Conservation (phyloP, 345 rosid genomes). For the Arabis alpina region DNA sequence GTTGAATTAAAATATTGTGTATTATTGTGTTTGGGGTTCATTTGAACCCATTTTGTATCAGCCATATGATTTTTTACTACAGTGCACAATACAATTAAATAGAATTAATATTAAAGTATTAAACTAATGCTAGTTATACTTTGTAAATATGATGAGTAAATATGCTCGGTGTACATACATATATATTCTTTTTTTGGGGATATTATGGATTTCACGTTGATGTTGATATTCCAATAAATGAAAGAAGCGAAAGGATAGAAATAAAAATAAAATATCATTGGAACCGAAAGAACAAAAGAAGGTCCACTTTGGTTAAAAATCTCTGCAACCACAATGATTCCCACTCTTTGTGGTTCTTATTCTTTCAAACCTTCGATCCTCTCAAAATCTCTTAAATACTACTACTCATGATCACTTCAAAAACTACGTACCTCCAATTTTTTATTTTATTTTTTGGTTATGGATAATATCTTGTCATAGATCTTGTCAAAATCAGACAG, state of each 20-base stretch:
- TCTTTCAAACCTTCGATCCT: conserved; percentile 26
- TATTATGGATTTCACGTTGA: too few species aligned
- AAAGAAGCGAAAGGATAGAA: neutral
- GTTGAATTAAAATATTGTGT: too few species aligned
- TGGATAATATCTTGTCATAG: conserved; percentile 42
- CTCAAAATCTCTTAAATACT: conserved; percentile 32
- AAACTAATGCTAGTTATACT: too few species aligned
- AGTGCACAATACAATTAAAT: too few species aligned
- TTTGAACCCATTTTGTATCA: too few species aligned
- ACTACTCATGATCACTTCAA: conserved; percentile 26
- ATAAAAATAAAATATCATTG: neutral
- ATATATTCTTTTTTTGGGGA: too few species aligned
- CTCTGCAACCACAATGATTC: conserved; percentile 34
- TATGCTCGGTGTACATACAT: too few species aligned
- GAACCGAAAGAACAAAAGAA: conserved; percentile 34
- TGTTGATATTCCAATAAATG: neutral
- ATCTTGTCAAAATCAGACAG: conserved; percentile 46
- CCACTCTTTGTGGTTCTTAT: conserved; percentile 43
- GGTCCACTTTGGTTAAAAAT: conserved; percentile 44
- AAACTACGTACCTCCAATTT: conserved; percentile 9
- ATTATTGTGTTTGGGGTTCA: too few species aligned
- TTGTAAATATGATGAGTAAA: too few species aligned
- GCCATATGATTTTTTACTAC: too few species aligned
- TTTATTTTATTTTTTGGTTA: neutral
- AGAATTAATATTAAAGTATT: too few species aligned